Evolutionary conservation across 2,329 filamentous ascomycete species (phyloP), one percentile per base, ranked within the genome.

Genomic region (Corynespora cassiicola): DNA sequence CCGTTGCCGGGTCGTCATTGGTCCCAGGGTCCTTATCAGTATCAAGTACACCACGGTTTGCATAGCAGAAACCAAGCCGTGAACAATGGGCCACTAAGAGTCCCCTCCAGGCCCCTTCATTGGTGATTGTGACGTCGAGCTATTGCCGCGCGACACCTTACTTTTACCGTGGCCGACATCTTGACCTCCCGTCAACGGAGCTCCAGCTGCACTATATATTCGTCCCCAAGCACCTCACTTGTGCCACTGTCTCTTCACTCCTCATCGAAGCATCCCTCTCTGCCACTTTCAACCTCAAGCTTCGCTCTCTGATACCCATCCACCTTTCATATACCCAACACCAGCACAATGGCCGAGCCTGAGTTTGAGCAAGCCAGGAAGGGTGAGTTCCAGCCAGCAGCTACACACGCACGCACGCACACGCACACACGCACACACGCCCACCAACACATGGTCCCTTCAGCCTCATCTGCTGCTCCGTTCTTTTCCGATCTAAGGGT

Each of bases 281-380:
- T 30, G 19, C 34, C 21, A 42, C 24, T 29, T 42, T 39, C 41
- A 30, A 34, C 30, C 42, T n/a, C 15, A 15, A 6, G 10, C 31
- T 17, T 31, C 9, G 16, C 28, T 23, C 15, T 16, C 15, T 18
- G 15, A 30, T 25, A 42, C 30, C 23, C 24, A 28, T 16, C 6
- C 23, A 31, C 20, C 16, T 25, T 36, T 32, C 16, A 15, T 22
- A 25, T 35, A n/a, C 21, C 17, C 40, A n/a, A 31, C 19, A 31
- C 39, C 32, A 28, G 31, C 44, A 63, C 47, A 52, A 94, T 95
- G 88, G 88, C 90, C 56, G 92, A 97, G 83, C 92, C 94, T 66
- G 92, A 99, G 79, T 97, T 97, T 78, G 85, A 96, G 84, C 92
- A 97, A 83, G 92, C 92, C 66, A 95, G 95, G 84, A 89, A 90